Base-by-base conservation (phyloP, 805 yeast genomes). In the Metschnikowia santaceciliae region DNA sequence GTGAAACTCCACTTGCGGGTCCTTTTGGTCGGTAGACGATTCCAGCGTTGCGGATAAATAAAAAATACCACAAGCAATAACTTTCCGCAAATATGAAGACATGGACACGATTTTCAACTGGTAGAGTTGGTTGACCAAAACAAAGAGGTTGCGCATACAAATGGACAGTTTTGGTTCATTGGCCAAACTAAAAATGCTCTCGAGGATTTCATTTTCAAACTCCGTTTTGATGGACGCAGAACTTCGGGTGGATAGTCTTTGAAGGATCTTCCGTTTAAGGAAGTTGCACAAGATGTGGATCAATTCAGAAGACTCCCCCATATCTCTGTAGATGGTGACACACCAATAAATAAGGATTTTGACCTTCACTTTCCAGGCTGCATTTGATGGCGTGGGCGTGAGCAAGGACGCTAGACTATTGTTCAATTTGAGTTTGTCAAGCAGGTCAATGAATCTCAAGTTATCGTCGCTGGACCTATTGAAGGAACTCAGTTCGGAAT, bases 21-120 rank as follows among this genome's bases (percentile, higher is more conserved):
- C 53, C 2, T 32, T 42, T 35, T 45, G 48, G 1, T 46, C 26
- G 6, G 41, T 26, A 11, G 32, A 50, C 2, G 61, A 58, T 8
- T 54, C 54, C 32, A 60, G 79, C 6, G 80, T 75, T 3, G 74
- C 69, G 3, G 63, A 54, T 11, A 82, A 66, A 65, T 87, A 89
- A 42, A 91, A 80, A 0, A 90, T 74, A 4, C 97, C 99, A 0
- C 94, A 83, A 8, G 97, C 89, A 42, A 92, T 90, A 35, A 91
- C 70, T 57, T 84, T 81, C 60, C 97, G 73, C 51, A 91, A 74
- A 61, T 92, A 92, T 1, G 86, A 77, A 1, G 86, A 81, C 14
- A 83, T 72, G 2, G 80, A 67, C 22, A 86, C 74, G 22, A 86
- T 64, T 42, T 77, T 77, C 48, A 75, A 57, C 39, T 75, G 77